Percentiles rank a stretch among this genome's conserved stretches.
Conservation (phyloP, 129 eudicot species). For the Gnaphalium uliginosum region DNA sequence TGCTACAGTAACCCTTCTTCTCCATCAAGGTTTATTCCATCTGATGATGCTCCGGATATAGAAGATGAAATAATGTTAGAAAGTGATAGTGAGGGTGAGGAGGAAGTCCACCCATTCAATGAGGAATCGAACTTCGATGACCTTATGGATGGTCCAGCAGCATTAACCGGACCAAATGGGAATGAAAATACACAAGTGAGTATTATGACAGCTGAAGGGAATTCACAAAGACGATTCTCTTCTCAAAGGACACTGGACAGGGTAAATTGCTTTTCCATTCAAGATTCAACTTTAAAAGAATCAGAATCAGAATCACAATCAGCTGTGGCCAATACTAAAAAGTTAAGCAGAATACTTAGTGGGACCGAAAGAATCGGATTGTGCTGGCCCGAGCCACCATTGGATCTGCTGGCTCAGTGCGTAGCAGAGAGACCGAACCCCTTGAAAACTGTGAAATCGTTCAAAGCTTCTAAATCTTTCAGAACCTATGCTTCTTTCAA, state of each 20-base stretch:
- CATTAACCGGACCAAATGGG: slow-evolving; percentile 1
- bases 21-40: slow-evolving; percentile 82
- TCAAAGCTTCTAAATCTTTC: slow-evolving; percentile 65
- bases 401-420: slow-evolving; percentile 66
- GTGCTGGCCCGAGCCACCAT: slow-evolving; percentile 93
- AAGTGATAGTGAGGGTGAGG: slow-evolving; percentile 79
- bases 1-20: slow-evolving; percentile 91
- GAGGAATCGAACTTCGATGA: slow-evolving; percentile 58
- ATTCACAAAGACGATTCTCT: slow-evolving; percentile 46
- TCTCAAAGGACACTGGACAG: slow-evolving; percentile 62
- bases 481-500: slow-evolving; percentile 57
- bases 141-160: slow-evolving; percentile 31
- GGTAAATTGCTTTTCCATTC: slow-evolving; percentile 49
- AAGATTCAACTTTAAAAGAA: slow-evolving; percentile 31
- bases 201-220: slow-evolving; percentile 22
- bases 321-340: slow-evolving; percentile 18
- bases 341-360: slow-evolving; percentile 55
- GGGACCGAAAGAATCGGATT: slow-evolving; percentile 83
- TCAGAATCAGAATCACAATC: slow-evolving; percentile 26
- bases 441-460: slow-evolving; percentile 54
- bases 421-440: slow-evolving; percentile 58
- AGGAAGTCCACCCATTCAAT: slow-evolving; percentile 68
- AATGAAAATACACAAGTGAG: not conserved
- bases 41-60: slow-evolving; percentile 66
- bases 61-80: slow-evolving; percentile 73